Conservation (phyloP, 805 yeast genomes). For the Kazachstania bromeliacearum region DNA sequence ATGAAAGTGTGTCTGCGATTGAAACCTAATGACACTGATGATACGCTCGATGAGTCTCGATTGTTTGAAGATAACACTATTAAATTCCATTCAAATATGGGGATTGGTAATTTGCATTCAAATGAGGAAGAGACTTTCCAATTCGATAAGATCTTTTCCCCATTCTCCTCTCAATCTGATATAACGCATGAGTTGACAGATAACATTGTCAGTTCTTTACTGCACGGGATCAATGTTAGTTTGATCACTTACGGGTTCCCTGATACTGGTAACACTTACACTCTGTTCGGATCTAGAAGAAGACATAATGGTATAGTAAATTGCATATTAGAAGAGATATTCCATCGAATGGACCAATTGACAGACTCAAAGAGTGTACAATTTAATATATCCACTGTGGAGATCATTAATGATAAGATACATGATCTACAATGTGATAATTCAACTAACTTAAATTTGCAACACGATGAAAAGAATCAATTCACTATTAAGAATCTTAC, state of each 20-base stretch:
- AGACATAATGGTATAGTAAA: conserved; percentile 60
- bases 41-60: neutral
- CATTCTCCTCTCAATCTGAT: conserved; percentile 2
- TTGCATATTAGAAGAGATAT: conserved; percentile 57
- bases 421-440: conserved; percentile 40
- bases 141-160: conserved; percentile 2
- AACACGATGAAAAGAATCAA: conserved; percentile 29
- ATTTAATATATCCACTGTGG: conserved; percentile 66
- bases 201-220: conserved; percentile 4
- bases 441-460: neutral
- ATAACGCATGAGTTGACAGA: conserved; percentile 4
- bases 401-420: conserved; percentile 70
- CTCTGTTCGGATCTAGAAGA: conserved; percentile 53
- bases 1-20: conserved; percentile 2
- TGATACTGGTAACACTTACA: conserved; percentile 66
- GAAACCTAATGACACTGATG: neutral
- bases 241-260: conserved; percentile 74
- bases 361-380: conserved; percentile 32
- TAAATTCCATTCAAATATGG: conserved; percentile 1
- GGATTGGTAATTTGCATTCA: conserved; percentile 1
- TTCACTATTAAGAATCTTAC: conserved; percentile 16
- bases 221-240: conserved; percentile 63
- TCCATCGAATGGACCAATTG: neutral
- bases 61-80: neutral
- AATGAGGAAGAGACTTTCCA: neutral